phyloP scores from a whole-genome alignment of 495 filamentous ascomycete species.

The Annulohypoxylon moriforme region DNA sequence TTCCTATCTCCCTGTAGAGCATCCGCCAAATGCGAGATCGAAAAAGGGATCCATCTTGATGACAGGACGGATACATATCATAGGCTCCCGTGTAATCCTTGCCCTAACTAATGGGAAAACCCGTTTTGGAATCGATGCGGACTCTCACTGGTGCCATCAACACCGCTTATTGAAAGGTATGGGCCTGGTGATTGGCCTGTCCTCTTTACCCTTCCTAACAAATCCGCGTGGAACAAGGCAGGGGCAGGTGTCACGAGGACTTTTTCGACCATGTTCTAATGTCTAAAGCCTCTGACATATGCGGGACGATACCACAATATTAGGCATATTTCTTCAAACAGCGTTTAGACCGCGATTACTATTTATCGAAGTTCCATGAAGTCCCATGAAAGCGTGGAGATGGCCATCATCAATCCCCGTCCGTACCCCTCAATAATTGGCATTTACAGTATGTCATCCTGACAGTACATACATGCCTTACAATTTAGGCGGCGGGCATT shows the following conservation, averaged over 20 bases:
- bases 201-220: slow-evolving; percentile 37
- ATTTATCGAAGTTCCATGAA: not conserved
- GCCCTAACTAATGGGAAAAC: slow-evolving; percentile 33
- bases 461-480: not conserved
- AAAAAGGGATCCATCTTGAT: slow-evolving; percentile 34
- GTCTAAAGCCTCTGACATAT: slow-evolving; percentile 28
- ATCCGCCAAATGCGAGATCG: slow-evolving; percentile 45
- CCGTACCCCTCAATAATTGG: not conserved
- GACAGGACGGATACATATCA: slow-evolving; percentile 37
- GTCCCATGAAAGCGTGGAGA: slow-evolving; percentile 5
- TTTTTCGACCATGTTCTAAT: slow-evolving; percentile 39
- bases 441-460: slow-evolving; percentile 3
- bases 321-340: slow-evolving; percentile 24
- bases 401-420: slow-evolving; percentile 1
- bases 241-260: slow-evolving; percentile 47
- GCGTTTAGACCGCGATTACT: slow-evolving; percentile 11
- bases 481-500: slow-evolving; percentile 28
- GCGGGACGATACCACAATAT: slow-evolving; percentile 33
- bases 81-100: slow-evolving; percentile 45
- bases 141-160: slow-evolving; percentile 42
- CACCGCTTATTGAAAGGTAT: slow-evolving; percentile 32
- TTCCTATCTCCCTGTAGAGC: slow-evolving; percentile 36
- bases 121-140: slow-evolving; percentile 39
- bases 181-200: slow-evolving; percentile 37
- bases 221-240: slow-evolving; percentile 41